Percentiles rank a stretch among this genome's conserved stretches.
Evolutionary conservation across 1,284 basidiomycete species (phyloP).

Genomic region (Malassezia nana): DNA sequence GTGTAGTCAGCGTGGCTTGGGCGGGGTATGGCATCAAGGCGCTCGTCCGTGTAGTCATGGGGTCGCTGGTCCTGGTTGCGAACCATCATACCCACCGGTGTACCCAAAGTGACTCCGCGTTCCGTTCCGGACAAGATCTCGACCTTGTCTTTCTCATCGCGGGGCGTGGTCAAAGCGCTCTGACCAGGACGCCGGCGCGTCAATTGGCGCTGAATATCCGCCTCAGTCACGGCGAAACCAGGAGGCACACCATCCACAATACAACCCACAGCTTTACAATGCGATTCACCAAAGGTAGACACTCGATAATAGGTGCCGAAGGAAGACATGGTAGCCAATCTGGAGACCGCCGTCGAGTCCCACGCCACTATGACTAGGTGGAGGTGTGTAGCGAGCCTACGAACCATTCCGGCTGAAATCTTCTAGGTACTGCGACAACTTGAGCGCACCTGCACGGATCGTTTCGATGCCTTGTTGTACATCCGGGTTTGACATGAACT

Average conservation of each 20-base stretch:
- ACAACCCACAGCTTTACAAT: conserved; percentile 90
- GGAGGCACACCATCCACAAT: conserved; percentile 97
- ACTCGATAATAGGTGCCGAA: conserved; percentile 84
- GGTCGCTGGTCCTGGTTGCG: conserved; percentile 97
- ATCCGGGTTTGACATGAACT: conserved; percentile 47
- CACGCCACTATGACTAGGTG: not conserved
- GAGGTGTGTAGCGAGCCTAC: conserved; percentile 21
- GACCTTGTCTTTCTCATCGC: conserved; percentile 93
- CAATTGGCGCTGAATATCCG: conserved; percentile 85
- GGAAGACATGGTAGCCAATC: conserved; percentile 63
- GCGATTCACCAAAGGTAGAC: conserved; percentile 94
- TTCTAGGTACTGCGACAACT: conserved; percentile 45
- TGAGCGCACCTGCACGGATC: conserved; percentile 42
- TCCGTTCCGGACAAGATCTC: conserved; percentile 89
- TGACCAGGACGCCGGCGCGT: conserved; percentile 87
- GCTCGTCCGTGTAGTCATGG: conserved; percentile 89
- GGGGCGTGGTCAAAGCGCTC: conserved; percentile 80
- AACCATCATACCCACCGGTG: conserved; percentile 88
- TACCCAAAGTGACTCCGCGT: conserved; percentile 87
- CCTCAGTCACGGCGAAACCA: conserved; percentile 66
- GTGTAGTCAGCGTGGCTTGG: conserved; percentile 98
- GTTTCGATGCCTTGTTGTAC: conserved; percentile 46
- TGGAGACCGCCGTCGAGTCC: not conserved
- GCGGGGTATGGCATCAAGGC: conserved; percentile 80
- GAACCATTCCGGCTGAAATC: conserved; percentile 45